Percentiles rank a stretch among this genome's conserved stretches.
Evolutionary conservation across 2,329 filamentous ascomycete genomes (phyloP).

Genomic region (Fusarium concolor): DNA sequence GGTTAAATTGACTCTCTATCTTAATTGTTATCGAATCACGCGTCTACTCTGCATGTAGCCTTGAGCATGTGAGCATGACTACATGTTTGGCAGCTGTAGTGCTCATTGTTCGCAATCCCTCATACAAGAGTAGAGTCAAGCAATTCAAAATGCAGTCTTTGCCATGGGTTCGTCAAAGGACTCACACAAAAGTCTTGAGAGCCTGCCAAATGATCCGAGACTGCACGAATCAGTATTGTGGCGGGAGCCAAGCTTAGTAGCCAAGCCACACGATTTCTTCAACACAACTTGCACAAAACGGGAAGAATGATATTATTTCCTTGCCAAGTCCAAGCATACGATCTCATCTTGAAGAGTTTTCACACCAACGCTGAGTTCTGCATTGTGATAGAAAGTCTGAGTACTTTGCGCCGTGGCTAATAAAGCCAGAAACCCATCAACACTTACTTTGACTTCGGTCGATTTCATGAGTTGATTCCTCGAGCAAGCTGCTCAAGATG

Average conservation of each 20-base stretch:
- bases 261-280: background rate
- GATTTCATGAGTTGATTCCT: background rate
- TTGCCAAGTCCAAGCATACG: background rate
- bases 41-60: background rate
- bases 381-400: background rate
- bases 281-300: background rate
- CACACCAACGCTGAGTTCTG: background rate
- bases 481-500: background rate
- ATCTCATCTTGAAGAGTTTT: background rate
- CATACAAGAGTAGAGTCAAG: background rate
- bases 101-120: background rate
- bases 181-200: background rate
- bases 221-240: background rate
- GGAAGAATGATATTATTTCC: background rate
- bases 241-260: background rate
- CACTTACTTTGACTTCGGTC: no score
- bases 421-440: background rate
- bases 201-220: background rate
- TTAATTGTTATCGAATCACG: background rate
- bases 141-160: background rate
- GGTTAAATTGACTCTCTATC: background rate
- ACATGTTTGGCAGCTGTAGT: background rate
- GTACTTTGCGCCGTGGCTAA: background rate
- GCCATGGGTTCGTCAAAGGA: background rate
- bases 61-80: background rate